Evolutionary conservation across 768 basidiomycete genomes (phyloP).

Genomic region (Tulasnella sp.): DNA sequence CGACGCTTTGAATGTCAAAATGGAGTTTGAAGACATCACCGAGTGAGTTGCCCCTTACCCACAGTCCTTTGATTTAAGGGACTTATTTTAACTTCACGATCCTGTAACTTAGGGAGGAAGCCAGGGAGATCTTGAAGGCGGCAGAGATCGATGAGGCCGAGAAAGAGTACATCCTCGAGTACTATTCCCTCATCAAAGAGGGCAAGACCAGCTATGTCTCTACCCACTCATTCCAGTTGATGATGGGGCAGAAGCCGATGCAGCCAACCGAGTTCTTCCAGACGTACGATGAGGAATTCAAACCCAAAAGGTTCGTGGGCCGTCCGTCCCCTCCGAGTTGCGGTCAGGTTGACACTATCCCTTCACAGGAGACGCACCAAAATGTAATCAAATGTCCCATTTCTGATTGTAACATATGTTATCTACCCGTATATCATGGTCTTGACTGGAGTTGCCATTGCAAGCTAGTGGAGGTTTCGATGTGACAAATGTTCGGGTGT

Average conservation of each 20-base stretch:
- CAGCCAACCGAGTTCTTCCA: constrained; percentile 6
- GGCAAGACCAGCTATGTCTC: constrained; percentile 26
- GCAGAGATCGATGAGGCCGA: constrained; percentile 19
- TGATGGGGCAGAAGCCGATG: constrained; percentile 18
- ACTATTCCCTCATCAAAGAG: constrained; percentile 27
- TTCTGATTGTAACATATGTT: too few species aligned
- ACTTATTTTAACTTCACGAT: too few species aligned
- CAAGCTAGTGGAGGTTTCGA: too few species aligned
- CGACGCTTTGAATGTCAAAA: constrained; percentile 21
- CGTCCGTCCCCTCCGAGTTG: too few species aligned
- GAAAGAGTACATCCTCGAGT: constrained; percentile 28
- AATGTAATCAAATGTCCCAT: too few species aligned
- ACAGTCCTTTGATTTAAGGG: too few species aligned
- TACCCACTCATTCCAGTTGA: constrained; percentile 22
- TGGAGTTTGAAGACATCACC: constrained; percentile 23
- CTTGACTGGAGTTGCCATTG: too few species aligned
- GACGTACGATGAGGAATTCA: constrained; percentile 5
- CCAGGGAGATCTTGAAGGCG: not conserved
- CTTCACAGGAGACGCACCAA: too few species aligned
- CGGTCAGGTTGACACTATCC: too few species aligned
- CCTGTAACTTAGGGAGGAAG: not conserved
- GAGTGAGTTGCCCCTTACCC: constrained; percentile 17
- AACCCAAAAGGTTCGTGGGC: not conserved
- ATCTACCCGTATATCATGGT: too few species aligned
- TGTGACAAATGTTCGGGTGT: too few species aligned